Conservation (phyloP, 192 early-diverging fungal species). For the Coemansia sp. region DNA sequence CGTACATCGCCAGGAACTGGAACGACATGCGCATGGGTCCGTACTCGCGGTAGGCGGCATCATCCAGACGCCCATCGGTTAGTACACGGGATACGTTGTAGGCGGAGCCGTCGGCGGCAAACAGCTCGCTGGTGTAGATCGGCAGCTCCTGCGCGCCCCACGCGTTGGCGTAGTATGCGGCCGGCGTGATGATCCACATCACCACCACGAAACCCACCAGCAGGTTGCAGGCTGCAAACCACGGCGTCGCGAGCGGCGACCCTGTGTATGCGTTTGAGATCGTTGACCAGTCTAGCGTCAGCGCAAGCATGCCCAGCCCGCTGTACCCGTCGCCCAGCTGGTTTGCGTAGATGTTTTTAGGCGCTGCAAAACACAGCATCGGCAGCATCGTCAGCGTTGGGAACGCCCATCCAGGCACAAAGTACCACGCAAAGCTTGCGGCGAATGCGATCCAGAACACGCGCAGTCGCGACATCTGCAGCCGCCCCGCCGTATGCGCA, state of each 20-base stretch:
- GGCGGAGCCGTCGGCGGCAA: constrained; percentile 47
- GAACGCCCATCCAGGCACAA: constrained; percentile 65
- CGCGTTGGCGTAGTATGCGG: constrained; percentile 62
- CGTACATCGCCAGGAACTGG: constrained; percentile 69
- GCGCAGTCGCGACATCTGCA: constrained; percentile 6
- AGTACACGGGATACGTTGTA: constrained; percentile 62
- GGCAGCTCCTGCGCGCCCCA: constrained; percentile 61
- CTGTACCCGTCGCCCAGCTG: constrained; percentile 46
- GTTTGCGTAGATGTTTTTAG: constrained; percentile 27
- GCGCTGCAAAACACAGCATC: constrained; percentile 57
- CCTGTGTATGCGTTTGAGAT: constrained; percentile 54
- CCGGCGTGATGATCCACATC: constrained; percentile 71
- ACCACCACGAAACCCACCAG: constrained; percentile 64
- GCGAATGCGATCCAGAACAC: constrained; percentile 46
- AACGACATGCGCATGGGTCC: constrained; percentile 63
- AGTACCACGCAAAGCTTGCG: constrained; percentile 53
- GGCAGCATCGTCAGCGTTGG: constrained; percentile 64
- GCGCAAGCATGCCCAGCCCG: constrained; percentile 66
- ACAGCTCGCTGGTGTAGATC: constrained; percentile 62
- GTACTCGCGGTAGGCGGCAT: constrained; percentile 57
- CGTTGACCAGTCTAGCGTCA: constrained; percentile 74
- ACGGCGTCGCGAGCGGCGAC: constrained; percentile 72
- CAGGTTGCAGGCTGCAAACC: constrained; percentile 67
- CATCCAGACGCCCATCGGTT: constrained; percentile 52
- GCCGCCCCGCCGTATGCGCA: background rate